These are phyloP conservation scores for Purpureocillium lavendulum DNA, from an alignment of 2,329 filamentous ascomycete species.

Conservation along the genomic window DNA sequence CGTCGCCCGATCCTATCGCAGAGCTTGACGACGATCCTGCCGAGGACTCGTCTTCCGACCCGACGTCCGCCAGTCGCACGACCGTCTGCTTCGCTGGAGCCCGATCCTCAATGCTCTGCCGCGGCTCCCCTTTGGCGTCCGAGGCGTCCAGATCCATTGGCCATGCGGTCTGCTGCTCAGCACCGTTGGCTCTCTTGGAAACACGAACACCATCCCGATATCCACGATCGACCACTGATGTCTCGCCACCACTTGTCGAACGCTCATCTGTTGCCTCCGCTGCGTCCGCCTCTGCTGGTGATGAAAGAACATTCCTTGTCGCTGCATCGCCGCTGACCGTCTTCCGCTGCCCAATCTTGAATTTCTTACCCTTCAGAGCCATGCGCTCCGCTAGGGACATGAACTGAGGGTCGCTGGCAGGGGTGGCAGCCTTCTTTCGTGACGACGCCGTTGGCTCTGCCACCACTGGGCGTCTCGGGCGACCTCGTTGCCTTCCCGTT, in stretches of 20 bases:
- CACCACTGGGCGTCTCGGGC: constrained; percentile 14
- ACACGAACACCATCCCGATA: too few relatives aligned
- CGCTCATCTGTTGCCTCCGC: too few relatives aligned
- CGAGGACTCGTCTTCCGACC: constrained; percentile 1
- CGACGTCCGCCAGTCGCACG: constrained; percentile 6
- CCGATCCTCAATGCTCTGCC: too few relatives aligned
- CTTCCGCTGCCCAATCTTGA: constrained; percentile 39
- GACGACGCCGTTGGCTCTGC: constrained; percentile 3
- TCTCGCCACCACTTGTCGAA: too few relatives aligned
- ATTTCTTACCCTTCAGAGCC: constrained; percentile 42
- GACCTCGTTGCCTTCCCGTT: constrained; percentile 7
- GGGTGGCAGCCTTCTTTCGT: constrained; percentile 6
- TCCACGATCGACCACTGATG: too few relatives aligned
- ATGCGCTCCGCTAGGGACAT: constrained; percentile 52
- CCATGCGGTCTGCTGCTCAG: too few relatives aligned
- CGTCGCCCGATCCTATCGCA: constrained; percentile 7
- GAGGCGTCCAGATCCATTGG: too few relatives aligned
- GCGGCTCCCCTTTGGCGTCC: too few relatives aligned
- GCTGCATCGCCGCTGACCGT: constrained; percentile 1
- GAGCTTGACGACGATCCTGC: constrained; percentile 1
- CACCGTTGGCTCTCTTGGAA: too few relatives aligned
- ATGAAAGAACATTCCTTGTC: background rate
- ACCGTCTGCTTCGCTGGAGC: background rate
- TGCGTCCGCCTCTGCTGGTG: background rate
- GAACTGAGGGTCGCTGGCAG: constrained; percentile 21